These are phyloP conservation scores for Panaeolus papilionaceus DNA, from an alignment of 768 basidiomycete genomes.

Conservation along the genomic window DNA sequence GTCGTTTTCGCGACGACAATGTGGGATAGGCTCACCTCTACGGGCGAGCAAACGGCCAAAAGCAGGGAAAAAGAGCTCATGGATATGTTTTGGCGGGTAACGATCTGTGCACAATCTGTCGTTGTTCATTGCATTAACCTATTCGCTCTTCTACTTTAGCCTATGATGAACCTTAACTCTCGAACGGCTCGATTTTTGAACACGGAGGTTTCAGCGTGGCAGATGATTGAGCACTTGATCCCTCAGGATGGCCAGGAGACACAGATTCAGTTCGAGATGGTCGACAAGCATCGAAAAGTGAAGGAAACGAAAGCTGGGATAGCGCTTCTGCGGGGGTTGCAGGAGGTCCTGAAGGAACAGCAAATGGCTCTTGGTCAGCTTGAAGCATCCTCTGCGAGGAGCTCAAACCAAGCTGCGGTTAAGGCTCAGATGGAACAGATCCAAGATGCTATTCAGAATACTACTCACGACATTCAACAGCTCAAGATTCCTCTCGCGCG, in stretches of 20 bases:
- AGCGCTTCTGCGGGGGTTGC: constrained; percentile 8
- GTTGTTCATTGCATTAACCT: neutral
- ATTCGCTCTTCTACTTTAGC: neutral
- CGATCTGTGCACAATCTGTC: constrained; percentile 14
- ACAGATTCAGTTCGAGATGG: constrained; percentile 28
- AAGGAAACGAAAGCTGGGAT: constrained; percentile 23
- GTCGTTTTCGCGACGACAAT: constrained; percentile 27
- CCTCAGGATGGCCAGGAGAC: constrained; percentile 13
- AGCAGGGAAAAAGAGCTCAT: constrained; percentile 34
- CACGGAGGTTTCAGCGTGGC: constrained; percentile 23
- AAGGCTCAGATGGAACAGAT: neutral
- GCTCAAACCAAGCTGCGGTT: neutral
- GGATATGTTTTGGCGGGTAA: constrained; percentile 23
- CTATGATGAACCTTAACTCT: constrained; percentile 20
- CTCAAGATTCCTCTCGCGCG: neutral
- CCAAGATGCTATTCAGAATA: neutral
- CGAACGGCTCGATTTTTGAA: constrained; percentile 24
- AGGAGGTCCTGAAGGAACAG: constrained; percentile 13
- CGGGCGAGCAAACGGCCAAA: neutral
- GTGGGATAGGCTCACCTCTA: constrained; percentile 20
- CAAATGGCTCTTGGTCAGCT: neutral
- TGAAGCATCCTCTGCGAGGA: neutral
- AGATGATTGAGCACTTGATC: constrained; percentile 24
- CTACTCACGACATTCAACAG: neutral
- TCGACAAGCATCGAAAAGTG: constrained; percentile 19